Evolutionary conservation across 2,329 filamentous ascomycete species (phyloP).

Genomic region (Cadophora gregata): DNA sequence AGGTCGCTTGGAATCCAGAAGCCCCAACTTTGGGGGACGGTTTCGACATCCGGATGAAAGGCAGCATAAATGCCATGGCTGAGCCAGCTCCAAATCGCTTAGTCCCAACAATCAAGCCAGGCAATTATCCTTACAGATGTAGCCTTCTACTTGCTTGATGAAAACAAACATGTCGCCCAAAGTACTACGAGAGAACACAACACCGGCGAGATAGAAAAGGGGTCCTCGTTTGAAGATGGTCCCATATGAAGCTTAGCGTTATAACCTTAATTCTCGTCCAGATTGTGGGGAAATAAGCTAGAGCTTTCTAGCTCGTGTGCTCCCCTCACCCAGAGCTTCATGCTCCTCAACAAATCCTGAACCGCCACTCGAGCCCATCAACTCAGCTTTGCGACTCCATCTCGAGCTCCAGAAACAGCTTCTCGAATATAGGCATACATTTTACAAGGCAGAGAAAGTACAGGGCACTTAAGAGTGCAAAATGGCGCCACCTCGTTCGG

Average conservation of each 20-base stretch:
- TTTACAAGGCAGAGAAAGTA: neutral
- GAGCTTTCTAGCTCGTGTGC: slow-evolving; percentile 13
- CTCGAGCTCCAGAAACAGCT: neutral
- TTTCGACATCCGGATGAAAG: neutral
- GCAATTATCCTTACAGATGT: neutral
- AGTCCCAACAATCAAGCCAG: neutral
- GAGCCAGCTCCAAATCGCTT: neutral
- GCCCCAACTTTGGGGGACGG: neutral
- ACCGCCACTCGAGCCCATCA: neutral
- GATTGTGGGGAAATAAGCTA: slow-evolving; percentile 12
- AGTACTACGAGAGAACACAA: neutral
- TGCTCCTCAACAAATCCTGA: neutral
- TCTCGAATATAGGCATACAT: neutral
- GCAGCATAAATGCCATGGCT: slow-evolving; percentile 1
- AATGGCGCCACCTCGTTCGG: slow-evolving; percentile 31
- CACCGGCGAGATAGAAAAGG: neutral
- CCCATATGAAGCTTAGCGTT: slow-evolving; percentile 5
- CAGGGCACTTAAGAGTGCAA: slow-evolving; percentile 7
- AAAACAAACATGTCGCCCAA: neutral
- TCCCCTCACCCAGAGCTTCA: slow-evolving; percentile 4
- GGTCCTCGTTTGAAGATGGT: neutral
- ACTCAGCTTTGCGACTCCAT: neutral
- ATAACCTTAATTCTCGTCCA: slow-evolving; percentile 8
- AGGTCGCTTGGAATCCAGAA: neutral
- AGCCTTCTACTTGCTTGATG: neutral